Evolutionary conservation across 768 basidiomycete genomes (phyloP).

Genomic region (Leccinum imitatum): DNA sequence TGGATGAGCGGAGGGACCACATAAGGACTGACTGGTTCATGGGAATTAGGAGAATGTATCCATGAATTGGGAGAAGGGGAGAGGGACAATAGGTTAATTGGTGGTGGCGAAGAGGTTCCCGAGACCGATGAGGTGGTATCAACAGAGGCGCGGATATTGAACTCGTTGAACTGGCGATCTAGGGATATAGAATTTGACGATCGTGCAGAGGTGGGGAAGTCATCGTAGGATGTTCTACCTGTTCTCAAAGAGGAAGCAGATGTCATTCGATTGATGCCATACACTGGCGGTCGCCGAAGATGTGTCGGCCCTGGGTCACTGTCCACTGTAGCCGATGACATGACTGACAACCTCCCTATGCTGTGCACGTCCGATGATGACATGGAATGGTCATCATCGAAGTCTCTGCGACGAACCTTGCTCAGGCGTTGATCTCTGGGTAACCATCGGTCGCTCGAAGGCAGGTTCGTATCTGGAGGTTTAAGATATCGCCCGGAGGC

Average conservation of each 20-base stretch:
- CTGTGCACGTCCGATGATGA: constrained; percentile 85
- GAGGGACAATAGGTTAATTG: constrained; percentile 70
- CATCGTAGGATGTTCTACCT: constrained; percentile 60
- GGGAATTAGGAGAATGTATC: constrained; percentile 46
- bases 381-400: constrained; percentile 90
- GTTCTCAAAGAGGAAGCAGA: constrained; percentile 70
- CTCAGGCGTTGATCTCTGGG: constrained; percentile 57
- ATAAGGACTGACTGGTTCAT: constrained; percentile 40
- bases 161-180: constrained; percentile 77
- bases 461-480: constrained; percentile 35
- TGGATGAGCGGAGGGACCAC: constrained; percentile 37
- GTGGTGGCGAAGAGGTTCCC: constrained; percentile 72
- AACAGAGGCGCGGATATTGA: constrained; percentile 67
- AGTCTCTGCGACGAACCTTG: constrained; percentile 80
- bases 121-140: constrained; percentile 56
- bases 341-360: constrained; percentile 68
- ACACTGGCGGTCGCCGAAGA: constrained; percentile 59
- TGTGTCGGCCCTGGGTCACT: constrained; percentile 81
- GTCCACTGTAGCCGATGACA: constrained; percentile 82
- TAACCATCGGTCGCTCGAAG: constrained; percentile 46
- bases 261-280: constrained; percentile 71
- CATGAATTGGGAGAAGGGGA: constrained; percentile 64
- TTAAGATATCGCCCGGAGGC: constrained; percentile 58
- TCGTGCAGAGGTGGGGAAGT: constrained; percentile 69
- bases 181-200: constrained; percentile 79